phyloP scores from a whole-genome alignment of 2,329 filamentous ascomycete genomes.

The Samsoniella hepiali region DNA sequence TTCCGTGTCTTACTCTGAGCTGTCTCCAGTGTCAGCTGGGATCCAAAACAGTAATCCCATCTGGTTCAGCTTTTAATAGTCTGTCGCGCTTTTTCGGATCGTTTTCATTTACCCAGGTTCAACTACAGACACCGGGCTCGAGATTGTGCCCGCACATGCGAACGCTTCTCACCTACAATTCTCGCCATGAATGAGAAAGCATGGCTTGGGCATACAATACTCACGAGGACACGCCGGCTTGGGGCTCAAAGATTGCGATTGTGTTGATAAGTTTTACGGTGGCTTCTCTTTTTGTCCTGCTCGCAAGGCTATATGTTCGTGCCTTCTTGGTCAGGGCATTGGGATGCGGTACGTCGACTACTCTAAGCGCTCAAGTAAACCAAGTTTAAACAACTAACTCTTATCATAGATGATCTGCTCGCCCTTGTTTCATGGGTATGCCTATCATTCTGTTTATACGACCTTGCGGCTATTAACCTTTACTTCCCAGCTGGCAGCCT shows the following conservation, averaged over 20 bases:
- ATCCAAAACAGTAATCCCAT: neutral
- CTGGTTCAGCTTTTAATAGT: neutral
- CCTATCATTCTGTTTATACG: too few species aligned
- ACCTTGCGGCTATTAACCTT: too few species aligned
- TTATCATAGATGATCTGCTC: neutral
- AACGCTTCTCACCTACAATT: neutral
- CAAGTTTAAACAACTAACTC: neutral
- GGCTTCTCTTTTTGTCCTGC: slow-evolving; percentile 31
- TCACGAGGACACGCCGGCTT: slow-evolving; percentile 30
- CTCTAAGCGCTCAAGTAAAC: too few species aligned
- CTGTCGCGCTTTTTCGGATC: neutral
- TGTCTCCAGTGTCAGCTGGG: neutral
- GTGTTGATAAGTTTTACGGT: slow-evolving; percentile 30
- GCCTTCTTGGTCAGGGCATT: slow-evolving; percentile 32
- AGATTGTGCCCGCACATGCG: neutral
- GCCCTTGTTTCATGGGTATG: neutral
- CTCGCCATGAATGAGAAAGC: neutral
- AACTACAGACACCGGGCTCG: neutral
- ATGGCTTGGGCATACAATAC: slow-evolving; percentile 40
- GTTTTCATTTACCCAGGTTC: neutral
- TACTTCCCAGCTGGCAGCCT: slow-evolving; percentile 28
- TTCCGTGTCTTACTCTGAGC: neutral
- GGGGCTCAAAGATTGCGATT: slow-evolving; percentile 31
- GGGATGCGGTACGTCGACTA: slow-evolving; percentile 26
- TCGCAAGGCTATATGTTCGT: slow-evolving; percentile 35